phyloP scores from a whole-genome alignment of 345 rosid genomes.

The Arabidopsis arenosa region DNA sequence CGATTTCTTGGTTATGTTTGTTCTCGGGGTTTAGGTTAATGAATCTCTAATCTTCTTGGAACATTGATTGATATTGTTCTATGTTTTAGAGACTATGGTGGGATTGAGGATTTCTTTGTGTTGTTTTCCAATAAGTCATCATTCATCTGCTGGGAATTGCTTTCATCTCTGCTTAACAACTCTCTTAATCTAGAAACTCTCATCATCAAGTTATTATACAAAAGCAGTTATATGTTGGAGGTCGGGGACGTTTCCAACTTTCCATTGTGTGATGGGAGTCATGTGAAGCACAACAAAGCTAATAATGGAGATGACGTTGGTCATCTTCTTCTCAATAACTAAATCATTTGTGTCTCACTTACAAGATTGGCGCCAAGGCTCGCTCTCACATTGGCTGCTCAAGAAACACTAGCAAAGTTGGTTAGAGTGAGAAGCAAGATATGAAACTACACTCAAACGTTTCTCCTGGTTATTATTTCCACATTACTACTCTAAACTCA shows the following conservation, averaged over 20 bases:
- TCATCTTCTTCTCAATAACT: too few species aligned
- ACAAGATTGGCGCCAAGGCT: too few species aligned
- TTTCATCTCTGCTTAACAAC: conserved; percentile 28
- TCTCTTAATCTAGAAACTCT: conserved; percentile 37
- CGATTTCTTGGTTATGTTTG: not conserved
- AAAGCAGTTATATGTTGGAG: not conserved
- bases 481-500: conserved; percentile 19
- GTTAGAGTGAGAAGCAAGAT: conserved; percentile 95
- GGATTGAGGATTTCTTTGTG: not conserved
- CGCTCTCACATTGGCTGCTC: conserved; percentile 76
- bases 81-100: conserved; percentile 21
- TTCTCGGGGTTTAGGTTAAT: too few species aligned
- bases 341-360: too few species aligned
- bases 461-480: conserved; percentile 19
- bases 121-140: conserved; percentile 14
- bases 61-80: not conserved
- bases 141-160: conserved; percentile 33
- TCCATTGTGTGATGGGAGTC: too few species aligned
- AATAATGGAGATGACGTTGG: too few species aligned
- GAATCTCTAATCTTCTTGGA: not conserved
- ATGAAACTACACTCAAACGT: conserved; percentile 39
- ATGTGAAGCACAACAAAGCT: too few species aligned
- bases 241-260: too few species aligned
- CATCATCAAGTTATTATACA: conserved; percentile 36
- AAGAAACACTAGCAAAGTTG: conserved; percentile 87